Evolutionary conservation across 768 basidiomycete species (phyloP), one percentile per base, ranked within the genome.

Genomic region (Hortiboletus flavorubellus): DNA sequence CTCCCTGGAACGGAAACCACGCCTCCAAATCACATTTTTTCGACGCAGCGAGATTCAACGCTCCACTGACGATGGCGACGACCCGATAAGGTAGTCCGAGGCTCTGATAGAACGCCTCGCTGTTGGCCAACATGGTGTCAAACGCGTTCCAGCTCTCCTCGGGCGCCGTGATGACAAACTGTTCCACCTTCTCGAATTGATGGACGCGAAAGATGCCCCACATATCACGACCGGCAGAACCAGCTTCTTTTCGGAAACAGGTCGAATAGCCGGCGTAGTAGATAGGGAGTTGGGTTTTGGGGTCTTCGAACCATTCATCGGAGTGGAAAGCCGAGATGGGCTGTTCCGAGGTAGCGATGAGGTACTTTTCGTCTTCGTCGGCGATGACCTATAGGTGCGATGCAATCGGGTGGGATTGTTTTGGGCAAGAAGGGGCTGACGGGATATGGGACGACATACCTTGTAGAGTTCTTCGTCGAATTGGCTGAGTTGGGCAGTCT

Each of bases 181-280:
- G 86, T 70, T 99, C 97, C 49, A 99, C 83, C 78, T 99, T 99
- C 76, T 99, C 97, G 62, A 99, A 99, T 73, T 99, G 97, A 69
- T 99, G 97, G 51, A 99, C 96, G 23, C 97, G 91, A 86, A 99
- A 99, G 73, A 98, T 98, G 54, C 97, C 97, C 94, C 97, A 98
- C 80, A 96, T 98, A 64, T 99, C 97, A 52, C 93, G 88, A 4
- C 97, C 97, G 8, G 93, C 93, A 3, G 93, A 90, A 34, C 97
- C 97, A 3, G 97, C 97, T 76, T 99, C 97, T 75, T 98, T 98
- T 30, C 97, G 87, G 87, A 99, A 99, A 72, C 96, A 98, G 15
- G 96, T 98, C 65, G 87, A 91, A 71, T 87, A 91, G 21, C 89
- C 89, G 0, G 90, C 90, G 65, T 89, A 97, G 75, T 81, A 80